Conservation (phyloP, 2,329 filamentous ascomycete genomes). For the Trichoderma koningii region DNA sequence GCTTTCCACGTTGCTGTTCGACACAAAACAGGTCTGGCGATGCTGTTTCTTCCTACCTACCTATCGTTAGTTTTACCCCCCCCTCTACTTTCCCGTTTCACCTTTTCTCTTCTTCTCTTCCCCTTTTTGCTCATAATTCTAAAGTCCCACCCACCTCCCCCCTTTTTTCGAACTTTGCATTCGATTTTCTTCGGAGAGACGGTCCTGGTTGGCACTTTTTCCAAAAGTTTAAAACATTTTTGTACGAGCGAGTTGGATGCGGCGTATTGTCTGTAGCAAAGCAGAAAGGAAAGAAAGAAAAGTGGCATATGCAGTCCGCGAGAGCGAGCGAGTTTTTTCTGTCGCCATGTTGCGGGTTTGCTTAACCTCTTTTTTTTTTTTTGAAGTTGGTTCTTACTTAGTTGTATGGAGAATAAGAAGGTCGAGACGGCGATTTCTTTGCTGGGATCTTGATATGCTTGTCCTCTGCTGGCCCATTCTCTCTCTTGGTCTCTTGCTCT, state of each 20-base stretch:
- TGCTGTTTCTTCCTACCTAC: conserved; percentile 20
- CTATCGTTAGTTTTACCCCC: conserved; percentile 13
- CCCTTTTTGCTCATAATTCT: neutral
- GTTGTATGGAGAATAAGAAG: conserved; percentile 10
- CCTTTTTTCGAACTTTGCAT: neutral
- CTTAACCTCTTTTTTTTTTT: conserved; percentile 6
- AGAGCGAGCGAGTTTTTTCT: conserved; percentile 6
- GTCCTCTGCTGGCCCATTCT: no score
- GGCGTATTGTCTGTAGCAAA: neutral
- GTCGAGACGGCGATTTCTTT: neutral
- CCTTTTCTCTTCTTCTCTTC: neutral
- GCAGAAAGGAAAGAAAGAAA: conserved; percentile 8
- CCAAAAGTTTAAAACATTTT: conserved; percentile 28
- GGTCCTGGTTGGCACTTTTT: conserved; percentile 23
- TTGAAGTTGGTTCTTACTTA: neutral
- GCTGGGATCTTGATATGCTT: neutral
- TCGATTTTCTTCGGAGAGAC: neutral
- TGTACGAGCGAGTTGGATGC: conserved; percentile 38
- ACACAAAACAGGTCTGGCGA: conserved; percentile 25
- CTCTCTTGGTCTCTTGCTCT: neutral
- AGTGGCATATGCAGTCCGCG: conserved; percentile 1
- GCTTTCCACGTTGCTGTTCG: conserved; percentile 19
- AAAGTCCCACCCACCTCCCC: neutral
- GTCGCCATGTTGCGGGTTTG: neutral
- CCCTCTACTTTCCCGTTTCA: neutral